These are phyloP conservation scores for Pulveroboletus sp. DNA, from an alignment of 768 basidiomycete species.

Conservation along the genomic window DNA sequence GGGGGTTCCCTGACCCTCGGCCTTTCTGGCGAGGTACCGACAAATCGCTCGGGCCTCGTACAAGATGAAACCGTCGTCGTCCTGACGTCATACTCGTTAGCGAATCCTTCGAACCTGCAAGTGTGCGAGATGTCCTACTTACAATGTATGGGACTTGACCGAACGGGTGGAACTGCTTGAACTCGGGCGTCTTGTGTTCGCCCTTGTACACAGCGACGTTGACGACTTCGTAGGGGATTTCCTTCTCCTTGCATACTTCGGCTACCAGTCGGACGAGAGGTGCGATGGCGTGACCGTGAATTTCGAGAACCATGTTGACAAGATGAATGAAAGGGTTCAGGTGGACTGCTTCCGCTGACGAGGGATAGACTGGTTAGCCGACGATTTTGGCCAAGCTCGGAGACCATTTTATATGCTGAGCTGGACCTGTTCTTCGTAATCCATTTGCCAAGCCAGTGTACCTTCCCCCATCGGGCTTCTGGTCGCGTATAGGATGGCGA, in stretches of 20 bases:
- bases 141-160: constrained; percentile 36
- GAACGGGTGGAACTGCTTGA: constrained; percentile 33
- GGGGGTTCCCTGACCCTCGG: constrained; percentile 17
- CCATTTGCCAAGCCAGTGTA: neutral
- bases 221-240: constrained; percentile 36
- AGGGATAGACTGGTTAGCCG: neutral
- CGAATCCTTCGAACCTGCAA: neutral
- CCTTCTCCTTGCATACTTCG: constrained; percentile 35
- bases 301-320: constrained; percentile 39
- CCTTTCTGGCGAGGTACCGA: constrained; percentile 30
- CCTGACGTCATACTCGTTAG: constrained; percentile 8
- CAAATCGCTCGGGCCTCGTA: constrained; percentile 28
- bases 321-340: neutral
- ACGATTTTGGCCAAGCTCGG: neutral
- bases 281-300: constrained; percentile 36
- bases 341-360: neutral
- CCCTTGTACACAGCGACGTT: constrained; percentile 30
- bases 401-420: too few relatives aligned
- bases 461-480: too few relatives aligned
- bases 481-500: too few relatives aligned
- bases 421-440: too few relatives aligned
- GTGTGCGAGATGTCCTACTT: constrained; percentile 4
- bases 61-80: constrained; percentile 31
- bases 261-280: constrained; percentile 40
- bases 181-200: constrained; percentile 30